These are phyloP conservation scores for Plasmodium berghei DNA, from an alignment of 169 alveolate species.

Conservation along the genomic window DNA sequence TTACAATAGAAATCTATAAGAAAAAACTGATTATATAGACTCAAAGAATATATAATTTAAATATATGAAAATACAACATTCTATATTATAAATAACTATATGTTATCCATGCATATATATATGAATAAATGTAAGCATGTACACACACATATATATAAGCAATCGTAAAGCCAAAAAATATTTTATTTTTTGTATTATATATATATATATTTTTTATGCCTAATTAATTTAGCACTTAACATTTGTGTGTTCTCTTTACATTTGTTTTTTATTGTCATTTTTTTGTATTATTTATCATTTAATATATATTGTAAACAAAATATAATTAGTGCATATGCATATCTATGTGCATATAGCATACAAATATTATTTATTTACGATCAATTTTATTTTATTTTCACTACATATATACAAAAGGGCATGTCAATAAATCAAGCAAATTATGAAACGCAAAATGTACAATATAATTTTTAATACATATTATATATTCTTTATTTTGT, in stretches of 20 bases:
- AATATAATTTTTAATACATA: too few relatives aligned
- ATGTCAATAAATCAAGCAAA: too few relatives aligned
- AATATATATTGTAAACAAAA: neutral
- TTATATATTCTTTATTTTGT: too few relatives aligned
- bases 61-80: too few relatives aligned
- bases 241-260: conserved; percentile 2
- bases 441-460: too few relatives aligned
- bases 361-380: too few relatives aligned
- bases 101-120: neutral
- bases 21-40: too few relatives aligned
- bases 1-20: too few relatives aligned
- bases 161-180: neutral
- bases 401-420: too few relatives aligned
- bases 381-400: too few relatives aligned
- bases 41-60: too few relatives aligned
- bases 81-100: too few relatives aligned
- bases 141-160: neutral
- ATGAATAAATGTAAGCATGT: neutral
- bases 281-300: neutral
- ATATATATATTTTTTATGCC: neutral
- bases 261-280: neutral
- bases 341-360: neutral
- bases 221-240: neutral
- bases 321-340: neutral
- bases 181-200: conserved; percentile 1